These are phyloP conservation scores for Lodderomyces oxycetoniae DNA, from an alignment of 1,139 yeast species.

Conservation along the genomic window DNA sequence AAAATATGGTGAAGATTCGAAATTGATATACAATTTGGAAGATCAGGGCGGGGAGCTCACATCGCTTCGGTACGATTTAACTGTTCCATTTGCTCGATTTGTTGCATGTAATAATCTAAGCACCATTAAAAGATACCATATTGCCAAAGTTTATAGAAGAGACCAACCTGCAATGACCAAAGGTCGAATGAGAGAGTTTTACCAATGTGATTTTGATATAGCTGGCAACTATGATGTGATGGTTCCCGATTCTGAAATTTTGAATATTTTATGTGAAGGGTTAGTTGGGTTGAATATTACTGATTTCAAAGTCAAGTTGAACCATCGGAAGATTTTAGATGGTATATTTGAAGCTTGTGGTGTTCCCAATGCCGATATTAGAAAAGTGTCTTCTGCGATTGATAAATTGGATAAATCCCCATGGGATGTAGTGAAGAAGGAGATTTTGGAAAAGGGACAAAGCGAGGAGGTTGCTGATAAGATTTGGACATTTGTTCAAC, in stretches of 20 bases:
- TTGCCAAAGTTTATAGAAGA: constrained; percentile 96
- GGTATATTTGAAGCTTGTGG: constrained; percentile 96
- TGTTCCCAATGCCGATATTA: constrained; percentile 86
- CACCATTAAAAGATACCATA: constrained; percentile 87
- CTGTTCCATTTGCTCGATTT: constrained; percentile 96
- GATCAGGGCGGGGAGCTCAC: constrained; percentile 99
- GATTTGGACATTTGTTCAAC: constrained; percentile 87
- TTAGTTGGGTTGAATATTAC: constrained; percentile 74
- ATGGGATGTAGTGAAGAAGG: constrained; percentile 90
- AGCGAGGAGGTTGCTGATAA: constrained; percentile 86
- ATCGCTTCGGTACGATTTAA: constrained; percentile 89
- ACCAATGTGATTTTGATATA: constrained; percentile 95
- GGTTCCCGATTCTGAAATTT: constrained; percentile 94
- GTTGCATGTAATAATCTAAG: constrained; percentile 93
- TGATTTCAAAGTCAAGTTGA: constrained; percentile 86
- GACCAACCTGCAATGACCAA: constrained; percentile 99
- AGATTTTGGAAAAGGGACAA: constrained; percentile 83
- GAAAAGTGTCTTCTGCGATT: constrained; percentile 90
- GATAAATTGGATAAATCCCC: constrained; percentile 94
- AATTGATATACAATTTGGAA: constrained; percentile 87
- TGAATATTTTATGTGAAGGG: constrained; percentile 80
- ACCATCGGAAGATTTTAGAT: constrained; percentile 92
- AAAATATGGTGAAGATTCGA: constrained; percentile 96
- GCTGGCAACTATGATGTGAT: constrained; percentile 89
- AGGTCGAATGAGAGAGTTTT: constrained; percentile 98